These are phyloP conservation scores for Sugiyamaella novakii DNA, from an alignment of 1,139 yeast species.

Conservation along the genomic window DNA sequence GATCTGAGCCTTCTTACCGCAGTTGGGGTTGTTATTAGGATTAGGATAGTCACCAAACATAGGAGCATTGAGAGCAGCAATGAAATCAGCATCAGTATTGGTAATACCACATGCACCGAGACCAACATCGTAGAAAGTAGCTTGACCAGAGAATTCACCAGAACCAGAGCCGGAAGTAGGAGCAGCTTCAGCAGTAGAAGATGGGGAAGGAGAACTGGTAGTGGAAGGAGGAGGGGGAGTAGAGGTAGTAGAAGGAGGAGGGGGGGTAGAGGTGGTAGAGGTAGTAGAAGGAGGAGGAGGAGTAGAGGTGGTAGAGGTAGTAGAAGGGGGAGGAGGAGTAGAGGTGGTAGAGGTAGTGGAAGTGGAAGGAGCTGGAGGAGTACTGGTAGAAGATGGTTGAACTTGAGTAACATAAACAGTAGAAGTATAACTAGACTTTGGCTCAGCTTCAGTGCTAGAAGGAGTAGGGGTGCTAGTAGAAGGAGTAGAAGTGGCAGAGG, in stretches of 20 bases:
- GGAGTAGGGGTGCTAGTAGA: constrained; percentile 20
- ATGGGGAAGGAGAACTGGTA: constrained; percentile 31
- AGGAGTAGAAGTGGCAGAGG: constrained; percentile 20
- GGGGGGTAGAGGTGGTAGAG: constrained; percentile 20
- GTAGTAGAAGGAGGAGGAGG: constrained; percentile 23
- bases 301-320: constrained; percentile 24
- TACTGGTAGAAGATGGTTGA: constrained; percentile 23
- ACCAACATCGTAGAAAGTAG: constrained; percentile 61
- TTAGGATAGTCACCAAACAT: constrained; percentile 41
- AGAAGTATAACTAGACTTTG: constrained; percentile 21
- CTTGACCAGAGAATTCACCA: constrained; percentile 50
- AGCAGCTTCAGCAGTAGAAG: constrained; percentile 23
- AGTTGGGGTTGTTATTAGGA: constrained; percentile 49
- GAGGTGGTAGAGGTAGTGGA: constrained; percentile 19
- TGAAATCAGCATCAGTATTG: constrained; percentile 51
- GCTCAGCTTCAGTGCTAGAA: constrained; percentile 21
- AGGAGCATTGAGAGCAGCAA: constrained; percentile 46
- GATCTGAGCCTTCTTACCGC: constrained; percentile 54
- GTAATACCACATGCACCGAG: constrained; percentile 64
- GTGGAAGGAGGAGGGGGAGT: constrained; percentile 25
- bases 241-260: constrained; percentile 24
- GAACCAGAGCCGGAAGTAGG: constrained; percentile 22
- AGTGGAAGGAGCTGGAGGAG: constrained; percentile 23
- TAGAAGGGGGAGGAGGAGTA: constrained; percentile 23
- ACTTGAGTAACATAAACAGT: constrained; percentile 24